Conservation (phyloP, 306 rosid genomes). For the Cicer bijugum region DNA sequence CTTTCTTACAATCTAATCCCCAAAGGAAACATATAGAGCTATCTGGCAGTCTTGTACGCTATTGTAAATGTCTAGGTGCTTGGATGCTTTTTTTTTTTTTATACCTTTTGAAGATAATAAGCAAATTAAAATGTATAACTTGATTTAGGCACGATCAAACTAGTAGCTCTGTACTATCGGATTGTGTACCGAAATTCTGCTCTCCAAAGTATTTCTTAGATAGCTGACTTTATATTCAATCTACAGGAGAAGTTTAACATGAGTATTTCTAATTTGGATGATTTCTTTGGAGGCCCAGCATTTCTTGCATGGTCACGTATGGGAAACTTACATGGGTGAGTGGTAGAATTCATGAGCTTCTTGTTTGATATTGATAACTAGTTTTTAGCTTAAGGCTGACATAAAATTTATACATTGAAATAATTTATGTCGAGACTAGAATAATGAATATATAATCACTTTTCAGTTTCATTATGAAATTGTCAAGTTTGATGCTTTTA, state of each 20-base stretch:
- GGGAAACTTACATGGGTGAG: slow-evolving; percentile 96
- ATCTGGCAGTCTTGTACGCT: slow-evolving; percentile 14
- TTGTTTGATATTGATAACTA: slow-evolving; percentile 32
- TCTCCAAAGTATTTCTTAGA: slow-evolving; percentile 26
- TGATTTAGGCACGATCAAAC: slow-evolving; percentile 23
- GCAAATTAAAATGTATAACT: slow-evolving; percentile 22
- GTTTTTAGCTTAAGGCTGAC: slow-evolving; percentile 25
- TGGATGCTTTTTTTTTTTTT: slow-evolving; percentile 4
- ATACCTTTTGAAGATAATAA: slow-evolving; percentile 21
- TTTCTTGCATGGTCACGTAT: slow-evolving; percentile 96
- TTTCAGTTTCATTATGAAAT: slow-evolving; percentile 32
- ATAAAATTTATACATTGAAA: slow-evolving; percentile 13
- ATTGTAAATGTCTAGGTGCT: slow-evolving; percentile 8
- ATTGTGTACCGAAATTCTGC: slow-evolving; percentile 20
- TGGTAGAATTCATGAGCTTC: slow-evolving; percentile 32
- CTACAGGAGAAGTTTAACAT: slow-evolving; percentile 74
- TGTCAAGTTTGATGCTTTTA: slow-evolving; percentile 24
- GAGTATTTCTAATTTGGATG: slow-evolving; percentile 69
- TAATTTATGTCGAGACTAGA: slow-evolving; percentile 25
- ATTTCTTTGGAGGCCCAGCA: slow-evolving; percentile 95
- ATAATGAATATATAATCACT: slow-evolving; percentile 26
- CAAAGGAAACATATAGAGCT: slow-evolving; percentile 4
- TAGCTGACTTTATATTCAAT: slow-evolving; percentile 35
- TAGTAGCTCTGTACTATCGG: slow-evolving; percentile 26
- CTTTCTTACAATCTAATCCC: neutral